These are phyloP conservation scores for Pestalotiopsis sp. DNA, from an alignment of 2,329 filamentous ascomycete genomes.

Conservation along the genomic window DNA sequence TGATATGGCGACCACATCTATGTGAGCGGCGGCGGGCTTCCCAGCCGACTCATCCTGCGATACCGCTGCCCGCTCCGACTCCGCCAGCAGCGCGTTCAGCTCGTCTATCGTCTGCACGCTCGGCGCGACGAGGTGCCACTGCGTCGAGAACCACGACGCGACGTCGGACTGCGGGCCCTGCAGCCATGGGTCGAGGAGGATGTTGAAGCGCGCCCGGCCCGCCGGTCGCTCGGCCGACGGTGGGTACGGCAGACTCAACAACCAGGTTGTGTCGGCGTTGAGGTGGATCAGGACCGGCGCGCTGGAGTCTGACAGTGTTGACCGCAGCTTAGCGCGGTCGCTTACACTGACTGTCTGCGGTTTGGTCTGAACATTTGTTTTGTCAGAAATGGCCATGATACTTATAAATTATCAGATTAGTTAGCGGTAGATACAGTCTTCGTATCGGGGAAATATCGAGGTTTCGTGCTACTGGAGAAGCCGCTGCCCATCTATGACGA, in stretches of 20 bases:
- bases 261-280: constrained; percentile 70
- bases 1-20: constrained; percentile 62
- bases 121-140: constrained; percentile 62
- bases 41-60: constrained; percentile 10
- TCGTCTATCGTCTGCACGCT: constrained; percentile 57
- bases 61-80: constrained; percentile 44
- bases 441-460: too few species aligned
- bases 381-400: background rate
- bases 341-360: background rate
- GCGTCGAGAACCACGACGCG: constrained; percentile 65
- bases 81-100: constrained; percentile 52
- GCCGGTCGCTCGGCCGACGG: constrained; percentile 40
- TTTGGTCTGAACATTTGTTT: too few species aligned
- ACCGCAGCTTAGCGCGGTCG: constrained; percentile 12
- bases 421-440: too few species aligned
- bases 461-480: too few species aligned
- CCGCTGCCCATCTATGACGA: background rate
- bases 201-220: constrained; percentile 61
- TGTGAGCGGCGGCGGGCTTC: constrained; percentile 37
- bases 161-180: constrained; percentile 65
- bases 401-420: background rate
- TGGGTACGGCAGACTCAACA: constrained; percentile 65
- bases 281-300: constrained; percentile 60
- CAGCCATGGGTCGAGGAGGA: constrained; percentile 70
- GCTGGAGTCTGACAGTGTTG: background rate